Evolutionary conservation across 192 early-diverging fungal genomes (phyloP).

Genomic region (Backusella westeae): DNA sequence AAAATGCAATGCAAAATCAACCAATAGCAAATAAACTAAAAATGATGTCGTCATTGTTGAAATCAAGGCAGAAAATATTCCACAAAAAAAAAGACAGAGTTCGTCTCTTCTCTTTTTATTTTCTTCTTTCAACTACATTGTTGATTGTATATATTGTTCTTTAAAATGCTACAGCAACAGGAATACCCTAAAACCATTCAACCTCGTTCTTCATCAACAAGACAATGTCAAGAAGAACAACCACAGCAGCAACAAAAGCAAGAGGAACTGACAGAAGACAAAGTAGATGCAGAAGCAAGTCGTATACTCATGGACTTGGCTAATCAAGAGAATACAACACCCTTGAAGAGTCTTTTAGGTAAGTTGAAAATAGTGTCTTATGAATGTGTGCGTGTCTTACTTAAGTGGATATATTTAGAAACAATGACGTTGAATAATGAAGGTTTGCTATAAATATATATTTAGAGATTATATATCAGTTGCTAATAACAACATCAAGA

Average conservation of each 20-base stretch:
- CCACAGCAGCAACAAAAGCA: not conserved
- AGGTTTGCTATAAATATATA: not conserved
- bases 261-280: conserved; percentile 17
- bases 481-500: not conserved
- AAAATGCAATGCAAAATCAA: not conserved
- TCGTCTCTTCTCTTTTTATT: not conserved
- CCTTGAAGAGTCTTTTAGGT: not conserved
- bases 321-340: conserved; percentile 20
- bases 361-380: not conserved
- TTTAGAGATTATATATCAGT: not conserved
- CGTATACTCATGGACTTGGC: conserved; percentile 36
- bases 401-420: not conserved
- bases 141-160: not conserved
- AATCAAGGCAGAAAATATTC: not conserved
- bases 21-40: not conserved
- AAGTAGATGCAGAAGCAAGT: conserved; percentile 36
- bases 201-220: conserved; percentile 27
- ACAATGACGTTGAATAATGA: not conserved
- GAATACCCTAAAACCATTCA: conserved; percentile 19
- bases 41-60: not conserved
- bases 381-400: not conserved
- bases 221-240: conserved; percentile 1
- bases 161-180: conserved; percentile 10
- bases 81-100: not conserved
- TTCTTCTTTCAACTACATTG: not conserved